Base-by-base conservation (phyloP, 1,284 basidiomycete genomes). In the Lignosus rhinocerotis region DNA sequence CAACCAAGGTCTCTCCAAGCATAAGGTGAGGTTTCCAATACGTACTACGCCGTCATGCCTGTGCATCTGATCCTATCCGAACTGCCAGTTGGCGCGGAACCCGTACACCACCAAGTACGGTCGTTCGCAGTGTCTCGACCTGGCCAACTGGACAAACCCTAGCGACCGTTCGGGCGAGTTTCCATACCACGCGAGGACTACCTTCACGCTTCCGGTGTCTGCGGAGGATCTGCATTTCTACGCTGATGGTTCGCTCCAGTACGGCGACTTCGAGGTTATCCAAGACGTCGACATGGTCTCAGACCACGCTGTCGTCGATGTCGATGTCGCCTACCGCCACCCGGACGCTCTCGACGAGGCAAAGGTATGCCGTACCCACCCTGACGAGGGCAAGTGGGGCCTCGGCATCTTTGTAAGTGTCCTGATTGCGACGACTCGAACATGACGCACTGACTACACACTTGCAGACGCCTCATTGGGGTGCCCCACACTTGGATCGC, bases 371-470 rank as follows among this genome's bases (percentile, higher is more conserved):
- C 50, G 50, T 21, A 57, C 70, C 21, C 63, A 62, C 44, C 67
- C 60, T 10, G 56, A 51, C n/a, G 55, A 63, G 9, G 56, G 51
- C 9, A 55, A 63, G 54, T 65, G 67, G 31, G 70, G 70, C 36
- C 62, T 72, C 17, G 72, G 69, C 6, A 68, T 73, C 56, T 69
- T 69, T 44, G 72, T 71, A 46, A 59, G 72, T 67, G 0, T 12
- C n/a, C 8, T 14, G 4, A 5, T 10, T 10, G 7, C 41, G 41
- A 7, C 19, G n/a, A 17, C 6, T 4, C 10, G 4, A 21, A 19
- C 7, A 43, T 3, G 2, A 21, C 17, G 10, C n/a, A 10, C 25
- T 45, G 21, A 45, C 17, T 25, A 21, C 1, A 19, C 12, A 11
- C 43, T 43, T 19, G n/a, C 51, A 69, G 67, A 67, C 61, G 9